Base-by-base conservation (phyloP, 2,329 filamentous ascomycete genomes). In the Cyclaneusma minus region DNA sequence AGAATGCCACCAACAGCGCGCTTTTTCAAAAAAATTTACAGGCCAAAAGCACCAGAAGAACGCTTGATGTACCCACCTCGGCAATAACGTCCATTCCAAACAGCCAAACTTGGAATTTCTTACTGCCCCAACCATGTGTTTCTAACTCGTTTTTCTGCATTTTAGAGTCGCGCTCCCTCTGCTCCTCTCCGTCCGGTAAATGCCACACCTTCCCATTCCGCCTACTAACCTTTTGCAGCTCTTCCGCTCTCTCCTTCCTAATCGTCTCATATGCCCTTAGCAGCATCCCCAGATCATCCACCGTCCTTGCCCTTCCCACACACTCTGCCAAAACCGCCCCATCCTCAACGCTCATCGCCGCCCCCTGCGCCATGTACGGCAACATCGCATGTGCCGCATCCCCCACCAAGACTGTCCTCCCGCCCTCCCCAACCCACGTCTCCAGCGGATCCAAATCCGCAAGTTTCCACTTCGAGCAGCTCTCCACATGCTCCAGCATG, bases 131-230 rank as follows among this genome's bases (percentile, higher is more conserved):
- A n/a, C n/a, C n/a, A n/a, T n/a, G n/a, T n/a, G n/a, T n/a, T n/a
- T n/a, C n/a, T n/a, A n/a, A n/a, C n/a, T n/a, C n/a, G n/a, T n/a
- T n/a, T n/a, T n/a, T n/a, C n/a, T n/a, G n/a, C n/a, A n/a, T n/a
- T n/a, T n/a, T n/a, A n/a, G n/a, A n/a, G n/a, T 76, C 69, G 23
- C 70, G 50, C 12, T 50, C 54, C 35, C 60, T 49, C 40, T 75
- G 69, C 31, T 66, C 61, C 2, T 60, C 55, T 2, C 68, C 66
- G 33, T 65, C 45, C 3, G 39, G 35, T 51, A 67, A 51, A 29
- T 67, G 62, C 57, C 57, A 62, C 3, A 64, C 35, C 13, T 51
- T 45, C 2, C 52, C 54, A 32, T 65, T 64, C 5, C 61, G 43
- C 9, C 50, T 43, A 35, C 52, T 58, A 7, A 49, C 59, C 32